These are phyloP conservation scores for Kokia cookei DNA, from an alignment of 441 rosid genomes.

Conservation along the genomic window DNA sequence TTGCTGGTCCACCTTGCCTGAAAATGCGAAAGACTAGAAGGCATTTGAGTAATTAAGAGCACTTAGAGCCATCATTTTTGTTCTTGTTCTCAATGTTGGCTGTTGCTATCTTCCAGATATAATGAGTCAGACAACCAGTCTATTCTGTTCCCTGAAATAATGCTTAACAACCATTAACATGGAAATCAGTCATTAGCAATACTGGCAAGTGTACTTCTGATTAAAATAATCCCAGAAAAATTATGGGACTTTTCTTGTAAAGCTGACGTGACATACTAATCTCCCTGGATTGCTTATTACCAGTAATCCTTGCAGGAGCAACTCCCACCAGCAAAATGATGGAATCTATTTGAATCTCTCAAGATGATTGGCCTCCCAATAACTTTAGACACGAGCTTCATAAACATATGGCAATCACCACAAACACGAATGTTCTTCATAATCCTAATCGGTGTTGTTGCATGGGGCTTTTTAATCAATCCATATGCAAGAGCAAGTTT, in stretches of 20 bases:
- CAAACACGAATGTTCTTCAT: constrained; percentile 66
- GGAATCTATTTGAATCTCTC: constrained; percentile 60
- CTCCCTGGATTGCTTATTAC: constrained; percentile 15
- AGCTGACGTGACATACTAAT: not conserved
- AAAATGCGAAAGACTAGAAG: not conserved
- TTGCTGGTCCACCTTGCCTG: not conserved
- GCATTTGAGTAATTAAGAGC: not conserved
- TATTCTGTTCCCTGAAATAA: not conserved
- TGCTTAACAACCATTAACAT: not conserved
- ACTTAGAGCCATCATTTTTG: not conserved
- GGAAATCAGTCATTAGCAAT: not conserved
- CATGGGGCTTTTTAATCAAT: constrained; percentile 36
- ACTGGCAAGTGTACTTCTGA: not conserved
- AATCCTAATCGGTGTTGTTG: constrained; percentile 43
- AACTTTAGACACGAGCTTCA: constrained; percentile 44
- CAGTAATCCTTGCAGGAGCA: constrained; percentile 65
- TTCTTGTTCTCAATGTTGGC: not conserved
- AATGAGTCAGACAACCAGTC: not conserved
- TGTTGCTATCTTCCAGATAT: not conserved
- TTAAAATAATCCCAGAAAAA: not conserved
- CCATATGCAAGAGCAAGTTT: constrained; percentile 64
- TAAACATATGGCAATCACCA: constrained; percentile 54
- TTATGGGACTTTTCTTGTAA: not conserved
- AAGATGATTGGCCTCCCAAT: constrained; percentile 33
- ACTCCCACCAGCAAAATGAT: constrained; percentile 53